Conservation (phyloP, 768 basidiomycete genomes). For the Amylocystis lapponica region DNA sequence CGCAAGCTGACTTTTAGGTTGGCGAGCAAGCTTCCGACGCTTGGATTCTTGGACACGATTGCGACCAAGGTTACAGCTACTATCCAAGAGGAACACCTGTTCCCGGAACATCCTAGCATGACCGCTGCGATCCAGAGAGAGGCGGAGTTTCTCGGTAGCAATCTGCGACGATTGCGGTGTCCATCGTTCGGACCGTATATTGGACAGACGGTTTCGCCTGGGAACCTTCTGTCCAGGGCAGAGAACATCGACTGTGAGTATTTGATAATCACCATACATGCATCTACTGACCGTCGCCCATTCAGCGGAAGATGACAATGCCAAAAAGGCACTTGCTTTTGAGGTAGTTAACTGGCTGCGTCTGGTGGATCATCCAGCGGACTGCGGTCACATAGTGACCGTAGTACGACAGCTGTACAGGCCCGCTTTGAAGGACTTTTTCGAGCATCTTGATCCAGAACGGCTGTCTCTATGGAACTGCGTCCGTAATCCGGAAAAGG, state of each 20-base stretch:
- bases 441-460: slow-evolving; percentile 39
- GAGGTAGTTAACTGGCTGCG: slow-evolving; percentile 65
- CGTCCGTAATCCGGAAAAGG: too few species aligned
- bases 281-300: too few species aligned
- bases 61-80: slow-evolving; percentile 33
- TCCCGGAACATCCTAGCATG: slow-evolving; percentile 29
- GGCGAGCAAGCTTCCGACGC: slow-evolving; percentile 44
- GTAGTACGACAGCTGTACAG: slow-evolving; percentile 37
- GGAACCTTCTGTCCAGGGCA: too few species aligned
- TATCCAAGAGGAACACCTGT: slow-evolving; percentile 25
- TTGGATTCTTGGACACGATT: slow-evolving; percentile 31
- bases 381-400: slow-evolving; percentile 33
- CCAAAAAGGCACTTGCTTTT: slow-evolving; percentile 37
- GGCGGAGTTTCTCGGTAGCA: slow-evolving; percentile 19
- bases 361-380: slow-evolving; percentile 32
- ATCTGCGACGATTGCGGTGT: too few species aligned
- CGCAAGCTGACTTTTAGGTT: slow-evolving; percentile 59
- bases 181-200: too few species aligned
- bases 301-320: slow-evolving; percentile 33
- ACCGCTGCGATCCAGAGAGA: slow-evolving; percentile 41
- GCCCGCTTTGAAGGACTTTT: slow-evolving; percentile 37
- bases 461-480: slow-evolving; percentile 38
- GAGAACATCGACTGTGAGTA: too few species aligned
- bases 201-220: too few species aligned
- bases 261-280: too few species aligned